Base-by-base conservation (phyloP, 257 asterid species). In the Fraxinus anomala region DNA sequence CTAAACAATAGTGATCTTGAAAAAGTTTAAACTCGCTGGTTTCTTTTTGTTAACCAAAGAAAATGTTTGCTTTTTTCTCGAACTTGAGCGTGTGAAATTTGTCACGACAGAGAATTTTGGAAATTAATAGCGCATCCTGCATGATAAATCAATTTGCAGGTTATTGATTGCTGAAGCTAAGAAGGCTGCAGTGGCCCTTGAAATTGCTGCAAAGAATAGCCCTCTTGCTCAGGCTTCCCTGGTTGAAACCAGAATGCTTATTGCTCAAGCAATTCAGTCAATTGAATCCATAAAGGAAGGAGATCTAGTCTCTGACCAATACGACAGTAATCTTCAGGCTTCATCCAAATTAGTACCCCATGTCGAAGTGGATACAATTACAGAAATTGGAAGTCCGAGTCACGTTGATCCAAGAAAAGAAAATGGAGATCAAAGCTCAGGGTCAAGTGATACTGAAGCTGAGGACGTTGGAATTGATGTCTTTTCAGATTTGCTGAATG, bases 161-260 rank as follows among this genome's bases (percentile, higher is more conserved):
- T 80, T 84, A 80, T 80, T 95, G 89, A 95, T 95, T 76, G 92
- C 92, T 74, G 99, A 91, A 88, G 98, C 99, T 73, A 97, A 89
- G 90, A 93, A 91, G 75, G 99, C 98, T 24, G 96, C 94, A 5
- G 81, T 81, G 79, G 92, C 93, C 39, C 97, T 95, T 23, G 97
- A 91, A 86, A 67, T 65, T 75, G 96, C 98, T 73, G 94, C 96
- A 42, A 80, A 80, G 83, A 87, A 81, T 56, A 92, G 91, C 86
- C 89, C 91, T 80, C 72, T 89, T 24, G 99, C 93, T 75, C 87
- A 80, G 37, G 92, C 94, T 0, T 91, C 98, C 1, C 89, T 95
- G n/a, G 19, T 83, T 61, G 97, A 95, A 80, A 85, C 98, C 80
- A 83, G 94, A 85, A 88, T 68, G 89, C 91, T 95, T 73, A 93